Evolutionary conservation across 2,329 filamentous ascomycete species (phyloP).

Genomic region (Fonsecaea pugnacius): DNA sequence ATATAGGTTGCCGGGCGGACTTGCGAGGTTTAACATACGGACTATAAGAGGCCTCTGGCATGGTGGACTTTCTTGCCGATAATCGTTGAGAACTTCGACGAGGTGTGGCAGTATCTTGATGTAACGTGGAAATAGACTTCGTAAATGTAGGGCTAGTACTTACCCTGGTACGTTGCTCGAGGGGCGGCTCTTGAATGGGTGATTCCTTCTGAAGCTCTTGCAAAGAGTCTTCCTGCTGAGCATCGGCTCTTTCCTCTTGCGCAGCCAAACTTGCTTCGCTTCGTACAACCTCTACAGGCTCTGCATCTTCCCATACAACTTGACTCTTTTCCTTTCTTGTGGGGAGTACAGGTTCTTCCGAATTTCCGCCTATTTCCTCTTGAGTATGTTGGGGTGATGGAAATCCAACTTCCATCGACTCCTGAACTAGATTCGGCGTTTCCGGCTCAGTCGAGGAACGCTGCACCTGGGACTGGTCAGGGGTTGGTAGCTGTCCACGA

Average conservation of each 20-base stretch:
- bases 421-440: neutral
- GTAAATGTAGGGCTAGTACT: slow-evolving; percentile 4
- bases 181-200: neutral
- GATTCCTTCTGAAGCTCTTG: neutral
- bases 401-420: neutral
- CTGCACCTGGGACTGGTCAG: slow-evolving; percentile 29
- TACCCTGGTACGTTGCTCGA: neutral
- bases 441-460: neutral
- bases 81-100: slow-evolving; percentile 32
- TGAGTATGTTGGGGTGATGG: slow-evolving; percentile 12
- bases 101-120: slow-evolving; percentile 7
- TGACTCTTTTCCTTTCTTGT: slow-evolving; percentile 8
- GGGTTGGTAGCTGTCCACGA: slow-evolving; percentile 26
- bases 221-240: neutral
- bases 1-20: slow-evolving; percentile 3
- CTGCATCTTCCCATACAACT: neutral
- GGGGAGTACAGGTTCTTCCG: neutral
- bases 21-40: slow-evolving; percentile 34
- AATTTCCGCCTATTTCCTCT: neutral
- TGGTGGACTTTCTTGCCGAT: slow-evolving; percentile 23
- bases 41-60: slow-evolving; percentile 31
- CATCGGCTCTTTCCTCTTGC: neutral
- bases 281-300: neutral
- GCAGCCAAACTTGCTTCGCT: neutral
- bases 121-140: neutral